These are phyloP conservation scores for Raffaelea arxii DNA, from an alignment of 2,329 filamentous ascomycete species.

Conservation along the genomic window DNA sequence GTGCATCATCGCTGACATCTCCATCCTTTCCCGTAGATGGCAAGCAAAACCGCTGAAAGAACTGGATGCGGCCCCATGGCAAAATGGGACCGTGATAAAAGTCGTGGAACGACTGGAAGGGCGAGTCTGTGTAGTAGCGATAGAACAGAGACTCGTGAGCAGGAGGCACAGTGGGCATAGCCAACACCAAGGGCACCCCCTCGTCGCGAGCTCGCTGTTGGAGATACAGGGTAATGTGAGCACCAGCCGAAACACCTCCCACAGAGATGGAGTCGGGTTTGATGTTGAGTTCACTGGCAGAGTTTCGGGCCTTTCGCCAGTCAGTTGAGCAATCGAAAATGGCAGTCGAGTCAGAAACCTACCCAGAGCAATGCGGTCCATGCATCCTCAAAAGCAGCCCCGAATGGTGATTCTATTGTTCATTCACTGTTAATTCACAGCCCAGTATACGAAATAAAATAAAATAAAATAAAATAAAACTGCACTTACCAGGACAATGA, in stretches of 20 bases:
- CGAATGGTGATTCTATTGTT: constrained; percentile 21
- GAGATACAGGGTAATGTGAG: constrained; percentile 32
- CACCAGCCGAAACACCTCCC: constrained; percentile 29
- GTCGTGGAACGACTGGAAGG: constrained; percentile 12
- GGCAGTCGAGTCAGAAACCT: constrained; percentile 3
- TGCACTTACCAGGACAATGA: constrained; percentile 24
- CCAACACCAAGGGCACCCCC: constrained; percentile 24
- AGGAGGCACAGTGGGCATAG: constrained; percentile 23
- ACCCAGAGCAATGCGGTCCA: constrained; percentile 28
- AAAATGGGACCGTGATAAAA: constrained; percentile 27
- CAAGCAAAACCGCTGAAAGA: constrained; percentile 18
- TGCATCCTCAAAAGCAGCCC: constrained; percentile 26
- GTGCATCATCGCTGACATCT: not conserved
- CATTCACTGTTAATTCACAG: too few species aligned
- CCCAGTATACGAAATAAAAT: not conserved
- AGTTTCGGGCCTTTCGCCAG: constrained; percentile 18
- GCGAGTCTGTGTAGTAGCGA: constrained; percentile 23
- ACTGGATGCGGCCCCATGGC: constrained; percentile 32
- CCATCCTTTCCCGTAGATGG: not conserved
- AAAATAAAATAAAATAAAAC: not conserved
- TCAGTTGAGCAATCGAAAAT: not conserved
- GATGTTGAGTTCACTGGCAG: constrained; percentile 19
- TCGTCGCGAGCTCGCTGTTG: constrained; percentile 27
- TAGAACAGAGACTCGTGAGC: constrained; percentile 18
- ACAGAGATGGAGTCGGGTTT: constrained; percentile 24